Evolutionary conservation across 192 early-diverging fungal genomes (phyloP), one percentile per base, ranked within the genome.

Genomic region (Fimicolochytrium jonesii): DNA sequence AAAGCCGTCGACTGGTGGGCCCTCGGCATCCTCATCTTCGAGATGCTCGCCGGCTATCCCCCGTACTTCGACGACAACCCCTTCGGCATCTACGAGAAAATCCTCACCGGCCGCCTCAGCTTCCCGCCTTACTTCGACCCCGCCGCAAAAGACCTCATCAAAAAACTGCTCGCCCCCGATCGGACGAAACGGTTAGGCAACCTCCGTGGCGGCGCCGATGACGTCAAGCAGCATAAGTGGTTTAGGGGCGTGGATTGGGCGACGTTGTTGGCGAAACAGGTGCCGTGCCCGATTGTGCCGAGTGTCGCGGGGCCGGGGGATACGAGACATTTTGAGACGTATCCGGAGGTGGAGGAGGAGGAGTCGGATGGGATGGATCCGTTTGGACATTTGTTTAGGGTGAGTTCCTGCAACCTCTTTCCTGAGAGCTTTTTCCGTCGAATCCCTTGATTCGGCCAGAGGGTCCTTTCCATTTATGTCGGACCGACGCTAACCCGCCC

Each of bases 1-100:
- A 96, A 95, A 67, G 87, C 95, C 4, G 95, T 98, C 7, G 95
- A 98, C 72, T 98, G 95, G 95, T 98, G 95, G 95, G 94, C 94
- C 23, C 78, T 98, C 36, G 95, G 95, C 41, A 95, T 98, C 54
- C 75, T 98, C 34, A 92, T 95, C 39, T 98, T 94, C 71, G 95
- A 98, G 71, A 98, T 98, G 95, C 79, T 98, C 58, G 92, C 90
- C 20, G 95, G 95, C 76, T 90, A 84, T 66, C 95, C 95, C 59
- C 95, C 95, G 2, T 98, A 96, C 77, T 96, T 90, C 71, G 95
- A 96, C 78, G 94, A 98, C 71, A 92, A 92, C 62, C 90, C 94
- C 33, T 96, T 95, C 74, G 92, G 92, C 25, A 98, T 98, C 68
- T 98, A 98, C 76, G 95, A 96, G 77, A 98, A 98, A 75, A 98